Evolutionary conservation across 2,329 filamentous ascomycete genomes (phyloP), one percentile per base, ranked within the genome.

Genomic region (Exophiala viscosa): DNA sequence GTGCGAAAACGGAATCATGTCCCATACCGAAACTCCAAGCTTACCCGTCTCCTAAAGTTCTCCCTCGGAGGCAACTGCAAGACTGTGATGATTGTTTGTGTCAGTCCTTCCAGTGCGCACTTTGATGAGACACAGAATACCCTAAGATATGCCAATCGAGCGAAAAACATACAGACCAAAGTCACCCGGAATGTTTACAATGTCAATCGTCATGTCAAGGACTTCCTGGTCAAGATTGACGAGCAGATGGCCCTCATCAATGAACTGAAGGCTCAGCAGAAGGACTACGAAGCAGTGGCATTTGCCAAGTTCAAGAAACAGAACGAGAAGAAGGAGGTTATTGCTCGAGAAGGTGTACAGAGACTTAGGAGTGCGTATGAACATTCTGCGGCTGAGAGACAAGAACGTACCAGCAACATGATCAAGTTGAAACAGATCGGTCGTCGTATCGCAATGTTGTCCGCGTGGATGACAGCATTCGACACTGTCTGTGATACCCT

Each of bases 81-180:
- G 73, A 99, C 93, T 0, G 93, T 99, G 68, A 99, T 99, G 93
- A 97, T 99, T 69, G 93, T 99, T 20, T 99, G 93, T 65, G 89
- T 99, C 48, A 96, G 91, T 62, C 93, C 93, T 1, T 96, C 90
- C 1, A 97, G 93, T 65, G 87, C 88, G 4, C 93, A 99, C 71
- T 99, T 93, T 64, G 93, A 99, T 69, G 93, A 99, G 73, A 96
- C 92, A 0, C 93, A 99, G 65, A 99, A 99, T 70, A 99, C 93
- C 0, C 78, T 99, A 14, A 88, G 95, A 64, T 99, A 99, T 66
- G 93, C 93, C 45, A 97, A 99, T 70, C 82, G 93, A 62, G 93
- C 93, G 54, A 99, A 99, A 81, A 99, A 99, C 66, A 99, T 99
- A 67, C 95, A 97, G 59, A 99, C 93, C 54, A 99, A 99, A 78